phyloP scores from a whole-genome alignment of 1,284 basidiomycete genomes.

The Bjerkandera adusta region DNA sequence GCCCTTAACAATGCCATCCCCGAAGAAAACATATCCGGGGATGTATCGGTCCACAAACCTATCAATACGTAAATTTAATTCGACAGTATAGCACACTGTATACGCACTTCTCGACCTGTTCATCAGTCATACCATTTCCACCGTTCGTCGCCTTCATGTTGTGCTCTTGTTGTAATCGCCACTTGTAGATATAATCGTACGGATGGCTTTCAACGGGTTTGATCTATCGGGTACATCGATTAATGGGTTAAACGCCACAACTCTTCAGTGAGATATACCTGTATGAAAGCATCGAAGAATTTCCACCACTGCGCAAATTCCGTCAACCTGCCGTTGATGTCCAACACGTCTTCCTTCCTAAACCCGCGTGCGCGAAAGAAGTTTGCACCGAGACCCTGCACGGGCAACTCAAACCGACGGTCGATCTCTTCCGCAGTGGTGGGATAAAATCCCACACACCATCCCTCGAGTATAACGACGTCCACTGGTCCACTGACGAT shows the following conservation, averaged over 20 bases:
- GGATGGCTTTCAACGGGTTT: slow-evolving; percentile 42
- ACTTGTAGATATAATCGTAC: slow-evolving; percentile 65
- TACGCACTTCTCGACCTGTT: slow-evolving; percentile 67
- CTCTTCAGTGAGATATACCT: slow-evolving; percentile 42
- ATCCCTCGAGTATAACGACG: slow-evolving; percentile 87
- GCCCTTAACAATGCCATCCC: slow-evolving; percentile 39
- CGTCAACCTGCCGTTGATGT: slow-evolving; percentile 59
- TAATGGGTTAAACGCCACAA: neutral
- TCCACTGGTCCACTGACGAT: slow-evolving; percentile 59
- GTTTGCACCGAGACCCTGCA: slow-evolving; percentile 40
- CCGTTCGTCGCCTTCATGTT: slow-evolving; percentile 82
- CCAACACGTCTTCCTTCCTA: slow-evolving; percentile 46
- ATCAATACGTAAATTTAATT: slow-evolving; percentile 8
- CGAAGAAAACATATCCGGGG: slow-evolving; percentile 82
- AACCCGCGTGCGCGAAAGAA: slow-evolving; percentile 36
- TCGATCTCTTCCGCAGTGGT: slow-evolving; percentile 46
- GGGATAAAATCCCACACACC: slow-evolving; percentile 78
- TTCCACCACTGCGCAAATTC: slow-evolving; percentile 67
- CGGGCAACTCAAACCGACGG: slow-evolving; percentile 30
- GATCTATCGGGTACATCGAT: slow-evolving; percentile 39
- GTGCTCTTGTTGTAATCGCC: slow-evolving; percentile 87
- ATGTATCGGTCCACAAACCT: slow-evolving; percentile 83
- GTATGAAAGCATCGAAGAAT: slow-evolving; percentile 66
- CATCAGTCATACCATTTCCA: slow-evolving; percentile 84
- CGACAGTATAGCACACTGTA: no score